Evolutionary conservation across 805 yeast genomes (phyloP).

Genomic region (Teunomyces atbi): DNA sequence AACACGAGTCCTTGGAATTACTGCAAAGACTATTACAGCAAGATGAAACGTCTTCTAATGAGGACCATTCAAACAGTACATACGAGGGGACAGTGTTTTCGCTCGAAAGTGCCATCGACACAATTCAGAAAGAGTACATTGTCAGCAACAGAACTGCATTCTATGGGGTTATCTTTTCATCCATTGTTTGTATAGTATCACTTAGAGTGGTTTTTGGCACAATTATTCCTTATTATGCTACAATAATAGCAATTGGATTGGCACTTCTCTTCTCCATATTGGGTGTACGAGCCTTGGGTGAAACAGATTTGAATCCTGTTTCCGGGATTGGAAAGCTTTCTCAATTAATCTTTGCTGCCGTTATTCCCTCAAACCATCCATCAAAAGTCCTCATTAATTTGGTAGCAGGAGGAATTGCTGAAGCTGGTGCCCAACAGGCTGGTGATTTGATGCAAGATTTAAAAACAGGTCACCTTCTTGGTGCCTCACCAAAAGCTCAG

Average conservation of each 20-base stretch:
- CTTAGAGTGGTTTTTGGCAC: slow-evolving; percentile 68
- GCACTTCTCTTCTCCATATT: slow-evolving; percentile 79
- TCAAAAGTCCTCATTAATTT: slow-evolving; percentile 81
- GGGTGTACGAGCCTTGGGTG: slow-evolving; percentile 94
- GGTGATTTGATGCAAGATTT: slow-evolving; percentile 97
- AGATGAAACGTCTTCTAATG: slow-evolving; percentile 10
- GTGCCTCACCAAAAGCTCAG: slow-evolving; percentile 92
- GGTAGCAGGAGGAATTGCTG: slow-evolving; percentile 95
- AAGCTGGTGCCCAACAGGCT: slow-evolving; percentile 98
- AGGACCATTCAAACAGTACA: slow-evolving; percentile 11
- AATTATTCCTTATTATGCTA: slow-evolving; percentile 68
- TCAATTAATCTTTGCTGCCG: slow-evolving; percentile 79
- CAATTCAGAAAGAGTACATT: slow-evolving; percentile 38
- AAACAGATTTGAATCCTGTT: slow-evolving; percentile 95
- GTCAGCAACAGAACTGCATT: slow-evolving; percentile 50
- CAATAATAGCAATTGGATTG: slow-evolving; percentile 63
- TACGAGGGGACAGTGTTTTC: slow-evolving; percentile 32
- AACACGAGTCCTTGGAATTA: not conserved
- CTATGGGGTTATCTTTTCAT: slow-evolving; percentile 63
- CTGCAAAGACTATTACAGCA: slow-evolving; percentile 2
- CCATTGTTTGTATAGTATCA: slow-evolving; percentile 63
- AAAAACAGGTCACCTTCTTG: slow-evolving; percentile 87
- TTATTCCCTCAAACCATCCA: slow-evolving; percentile 72
- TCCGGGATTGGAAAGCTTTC: slow-evolving; percentile 95
- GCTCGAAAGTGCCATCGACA: slow-evolving; percentile 22